Conservation (phyloP, 2,329 filamentous ascomycete genomes). For the Rhynchosporium graminicola region DNA sequence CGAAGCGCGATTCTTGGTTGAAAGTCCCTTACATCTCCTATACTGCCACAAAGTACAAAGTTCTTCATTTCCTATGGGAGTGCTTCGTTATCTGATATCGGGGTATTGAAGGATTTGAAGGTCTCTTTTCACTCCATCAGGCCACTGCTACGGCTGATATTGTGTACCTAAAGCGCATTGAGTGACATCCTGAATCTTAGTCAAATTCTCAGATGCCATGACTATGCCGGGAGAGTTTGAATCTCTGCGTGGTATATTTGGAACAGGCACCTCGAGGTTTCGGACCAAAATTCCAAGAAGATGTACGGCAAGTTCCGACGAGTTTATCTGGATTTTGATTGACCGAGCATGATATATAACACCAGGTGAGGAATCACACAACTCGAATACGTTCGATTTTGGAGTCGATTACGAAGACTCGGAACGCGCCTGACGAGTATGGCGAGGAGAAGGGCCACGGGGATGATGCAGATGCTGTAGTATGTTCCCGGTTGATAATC, state of each 20-base stretch:
- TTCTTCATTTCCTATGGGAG: constrained; percentile 77
- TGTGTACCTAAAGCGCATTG: constrained; percentile 88
- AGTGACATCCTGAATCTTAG: constrained; percentile 81
- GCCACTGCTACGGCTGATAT: constrained; percentile 81
- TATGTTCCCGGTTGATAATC: constrained; percentile 11
- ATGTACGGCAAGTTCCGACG: constrained; percentile 81
- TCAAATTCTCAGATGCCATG: not conserved
- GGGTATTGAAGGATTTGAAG: constrained; percentile 78
- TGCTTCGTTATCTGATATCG: constrained; percentile 81
- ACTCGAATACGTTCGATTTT: constrained; percentile 66
- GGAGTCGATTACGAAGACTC: constrained; percentile 53
- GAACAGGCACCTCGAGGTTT: constrained; percentile 85
- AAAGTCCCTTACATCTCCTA: constrained; percentile 83
- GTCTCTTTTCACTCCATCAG: constrained; percentile 79
- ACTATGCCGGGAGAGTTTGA: not conserved
- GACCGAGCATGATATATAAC: constrained; percentile 77
- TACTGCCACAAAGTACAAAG: constrained; percentile 75
- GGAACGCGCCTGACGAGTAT: constrained; percentile 43
- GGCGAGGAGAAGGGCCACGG: constrained; percentile 14
- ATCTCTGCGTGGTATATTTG: constrained; percentile 83
- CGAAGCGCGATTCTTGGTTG: constrained; percentile 76
- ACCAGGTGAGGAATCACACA: constrained; percentile 65
- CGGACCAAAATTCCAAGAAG: constrained; percentile 82
- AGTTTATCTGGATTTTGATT: constrained; percentile 77
- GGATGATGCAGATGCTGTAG: constrained; percentile 23